Conservation (phyloP, 345 rosid genomes). For the Clarkia xantiana region DNA sequence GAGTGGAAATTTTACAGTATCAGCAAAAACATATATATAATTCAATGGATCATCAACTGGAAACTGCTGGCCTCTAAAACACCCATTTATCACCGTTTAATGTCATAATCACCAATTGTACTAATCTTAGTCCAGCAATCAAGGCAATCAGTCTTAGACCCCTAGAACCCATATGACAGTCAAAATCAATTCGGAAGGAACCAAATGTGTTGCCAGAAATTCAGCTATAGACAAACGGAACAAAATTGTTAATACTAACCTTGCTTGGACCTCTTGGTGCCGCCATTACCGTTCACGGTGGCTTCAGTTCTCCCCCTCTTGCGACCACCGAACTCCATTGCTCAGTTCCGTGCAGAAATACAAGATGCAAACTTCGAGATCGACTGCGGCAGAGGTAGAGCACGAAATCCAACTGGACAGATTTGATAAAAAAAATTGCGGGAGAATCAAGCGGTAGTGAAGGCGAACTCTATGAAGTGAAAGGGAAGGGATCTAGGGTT, state of each 20-base stretch:
- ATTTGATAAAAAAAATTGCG: not conserved
- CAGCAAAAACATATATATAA: too few species aligned
- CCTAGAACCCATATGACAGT: too few species aligned
- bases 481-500: too few species aligned
- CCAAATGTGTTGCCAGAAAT: not conserved
- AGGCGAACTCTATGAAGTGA: too few species aligned
- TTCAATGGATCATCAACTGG: too few species aligned
- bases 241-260: conserved; percentile 17
- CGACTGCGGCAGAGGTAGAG: not conserved
- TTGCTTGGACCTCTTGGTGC: conserved; percentile 41
- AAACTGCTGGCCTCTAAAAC: too few species aligned
- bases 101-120: too few species aligned
- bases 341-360: not conserved
- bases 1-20: too few species aligned
- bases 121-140: too few species aligned
- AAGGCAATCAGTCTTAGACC: too few species aligned
- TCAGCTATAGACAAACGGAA: not conserved
- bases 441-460: not conserved
- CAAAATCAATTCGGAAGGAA: not conserved
- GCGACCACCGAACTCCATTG: conserved; percentile 32
- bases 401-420: conserved; percentile 7
- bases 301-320: conserved; percentile 36
- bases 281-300: conserved; percentile 37
- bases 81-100: too few species aligned
- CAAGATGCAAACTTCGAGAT: not conserved